Conservation (phyloP, 371 early-diverging fungal species). For the Zopfochytrium polystomum region DNA sequence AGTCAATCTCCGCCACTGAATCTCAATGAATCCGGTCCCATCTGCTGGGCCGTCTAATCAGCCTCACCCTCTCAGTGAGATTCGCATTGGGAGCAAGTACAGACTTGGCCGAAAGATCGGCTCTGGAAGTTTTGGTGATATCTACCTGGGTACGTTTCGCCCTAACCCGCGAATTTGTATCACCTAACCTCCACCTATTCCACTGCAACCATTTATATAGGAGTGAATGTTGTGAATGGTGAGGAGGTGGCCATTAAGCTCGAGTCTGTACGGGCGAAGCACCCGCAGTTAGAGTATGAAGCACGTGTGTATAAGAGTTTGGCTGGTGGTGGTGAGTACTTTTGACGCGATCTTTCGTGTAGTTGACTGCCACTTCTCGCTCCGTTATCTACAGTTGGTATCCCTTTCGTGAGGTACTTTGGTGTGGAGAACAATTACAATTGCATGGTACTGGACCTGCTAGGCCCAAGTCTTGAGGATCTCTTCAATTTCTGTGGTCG, state of each 20-base stretch:
- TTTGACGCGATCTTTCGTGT: conserved; percentile 7
- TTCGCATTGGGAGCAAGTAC: conserved; percentile 84
- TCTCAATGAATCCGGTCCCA: no score
- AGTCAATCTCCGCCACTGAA: no score
- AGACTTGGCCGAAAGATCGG: conserved; percentile 96
- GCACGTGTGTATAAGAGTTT: conserved; percentile 91
- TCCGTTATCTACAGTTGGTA: conserved; percentile 62
- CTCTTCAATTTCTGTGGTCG: conserved; percentile 97
- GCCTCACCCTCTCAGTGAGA: conserved; percentile 35
- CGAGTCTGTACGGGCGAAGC: conserved; percentile 87
- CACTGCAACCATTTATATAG: conserved; percentile 43
- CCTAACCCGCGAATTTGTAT: not conserved
- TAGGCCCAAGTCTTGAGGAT: conserved; percentile 98
- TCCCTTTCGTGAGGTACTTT: conserved; percentile 93
- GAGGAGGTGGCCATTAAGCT: conserved; percentile 97
- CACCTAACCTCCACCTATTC: not conserved
- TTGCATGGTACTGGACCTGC: conserved; percentile 98
- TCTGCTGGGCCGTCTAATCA: not conserved
- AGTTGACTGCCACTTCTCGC: not conserved
- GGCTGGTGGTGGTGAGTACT: conserved; percentile 58
- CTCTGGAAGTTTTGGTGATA: conserved; percentile 99
- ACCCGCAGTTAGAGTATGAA: conserved; percentile 97
- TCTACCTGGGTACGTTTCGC: conserved; percentile 79
- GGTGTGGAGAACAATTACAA: conserved; percentile 91
- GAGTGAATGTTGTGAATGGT: conserved; percentile 85